These are phyloP conservation scores for Tympanopsis confertula DNA, from an alignment of 2,329 filamentous ascomycete genomes.

Conservation along the genomic window DNA sequence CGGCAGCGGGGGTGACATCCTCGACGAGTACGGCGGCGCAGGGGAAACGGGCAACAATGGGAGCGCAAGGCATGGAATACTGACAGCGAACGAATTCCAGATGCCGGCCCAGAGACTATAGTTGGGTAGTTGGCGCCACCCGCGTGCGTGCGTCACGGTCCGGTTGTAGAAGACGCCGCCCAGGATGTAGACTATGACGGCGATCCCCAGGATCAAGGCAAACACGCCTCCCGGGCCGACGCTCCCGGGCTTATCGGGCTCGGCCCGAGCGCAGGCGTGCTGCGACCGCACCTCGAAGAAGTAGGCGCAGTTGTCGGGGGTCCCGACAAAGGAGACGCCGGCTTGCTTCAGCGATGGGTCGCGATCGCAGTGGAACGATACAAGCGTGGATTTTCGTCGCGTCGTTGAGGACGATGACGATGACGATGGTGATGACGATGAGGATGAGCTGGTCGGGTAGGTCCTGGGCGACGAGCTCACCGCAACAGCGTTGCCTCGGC, in stretches of 20 bases:
- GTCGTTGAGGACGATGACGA: too few species aligned
- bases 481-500: too few species aligned
- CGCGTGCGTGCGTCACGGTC: constrained; percentile 83
- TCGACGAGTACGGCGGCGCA: constrained; percentile 15
- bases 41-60: constrained; percentile 14
- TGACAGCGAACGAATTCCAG: constrained; percentile 71
- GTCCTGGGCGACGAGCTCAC: too few species aligned
- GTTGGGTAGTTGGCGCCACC: constrained; percentile 92
- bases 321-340: constrained; percentile 70
- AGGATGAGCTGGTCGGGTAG: too few species aligned
- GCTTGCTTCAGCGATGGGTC: constrained; percentile 61
- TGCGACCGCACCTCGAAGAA: constrained; percentile 85
- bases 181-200: constrained; percentile 76
- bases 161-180: constrained; percentile 93
- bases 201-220: constrained; percentile 67
- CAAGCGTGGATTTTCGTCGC: constrained; percentile 67
- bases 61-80: constrained; percentile 27
- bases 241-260: constrained; percentile 62
- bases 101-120: constrained; percentile 87
- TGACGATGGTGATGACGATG: too few species aligned
- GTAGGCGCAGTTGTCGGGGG: constrained; percentile 82
- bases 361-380: constrained; percentile 86
- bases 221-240: constrained; percentile 68
- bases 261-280: constrained; percentile 62
- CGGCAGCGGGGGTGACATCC: background rate